phyloP scores from a whole-genome alignment of 179 eudicot genomes.

The Beta lomatogona region DNA sequence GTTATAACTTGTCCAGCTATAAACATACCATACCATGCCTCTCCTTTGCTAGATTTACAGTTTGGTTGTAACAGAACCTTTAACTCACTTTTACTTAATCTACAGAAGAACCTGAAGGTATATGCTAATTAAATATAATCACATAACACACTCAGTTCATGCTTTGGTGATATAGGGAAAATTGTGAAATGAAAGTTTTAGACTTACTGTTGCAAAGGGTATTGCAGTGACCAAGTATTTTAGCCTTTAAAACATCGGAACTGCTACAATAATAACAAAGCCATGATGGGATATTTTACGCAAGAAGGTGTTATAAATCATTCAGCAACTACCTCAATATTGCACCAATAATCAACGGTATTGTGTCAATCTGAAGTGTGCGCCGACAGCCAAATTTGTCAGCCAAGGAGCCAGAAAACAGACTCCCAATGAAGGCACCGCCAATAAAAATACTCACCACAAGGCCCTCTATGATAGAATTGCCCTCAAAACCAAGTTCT shows the following conservation, averaged over 20 bases:
- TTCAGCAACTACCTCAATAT: constrained; percentile 54
- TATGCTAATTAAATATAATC: no score
- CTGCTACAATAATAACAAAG: background rate
- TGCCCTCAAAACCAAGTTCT: constrained; percentile 87
- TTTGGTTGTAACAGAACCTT: no score
- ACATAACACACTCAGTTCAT: background rate
- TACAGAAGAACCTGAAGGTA: no score
- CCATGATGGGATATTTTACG: background rate
- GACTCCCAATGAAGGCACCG: constrained; percentile 79
- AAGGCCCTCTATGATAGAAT: constrained; percentile 74
- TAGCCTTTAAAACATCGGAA: background rate
- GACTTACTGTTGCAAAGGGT: no score
- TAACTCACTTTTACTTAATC: no score
- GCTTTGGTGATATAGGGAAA: background rate
- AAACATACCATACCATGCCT: no score
- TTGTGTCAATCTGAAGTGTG: constrained; percentile 67
- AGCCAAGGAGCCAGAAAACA: constrained; percentile 53
- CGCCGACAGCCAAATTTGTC: constrained; percentile 78
- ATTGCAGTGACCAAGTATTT: background rate
- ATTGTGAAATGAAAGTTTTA: background rate
- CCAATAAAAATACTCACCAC: constrained; percentile 89
- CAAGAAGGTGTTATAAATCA: constrained; percentile 15
- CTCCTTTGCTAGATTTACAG: no score
- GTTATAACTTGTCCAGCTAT: no score
- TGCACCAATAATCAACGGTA: constrained; percentile 77